Evolutionary conservation across 1,284 basidiomycete species (phyloP).

Genomic region (Lignosus rhinocerotis): DNA sequence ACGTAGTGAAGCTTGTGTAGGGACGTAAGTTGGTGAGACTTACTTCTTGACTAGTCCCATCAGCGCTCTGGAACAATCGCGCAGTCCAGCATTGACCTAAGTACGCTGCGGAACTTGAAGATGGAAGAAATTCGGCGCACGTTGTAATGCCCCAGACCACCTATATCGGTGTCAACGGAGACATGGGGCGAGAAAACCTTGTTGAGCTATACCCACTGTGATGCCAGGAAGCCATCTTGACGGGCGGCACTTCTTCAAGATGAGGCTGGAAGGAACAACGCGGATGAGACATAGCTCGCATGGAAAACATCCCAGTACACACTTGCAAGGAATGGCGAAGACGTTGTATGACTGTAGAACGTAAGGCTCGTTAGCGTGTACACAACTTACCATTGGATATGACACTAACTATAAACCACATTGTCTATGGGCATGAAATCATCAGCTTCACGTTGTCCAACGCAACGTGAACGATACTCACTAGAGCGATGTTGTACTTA

Average conservation of each 20-base stretch:
- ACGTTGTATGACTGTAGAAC: conserved; percentile 54
- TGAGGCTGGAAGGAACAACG: conserved; percentile 24
- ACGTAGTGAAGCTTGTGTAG: no score
- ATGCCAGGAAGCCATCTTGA: conserved; percentile 37
- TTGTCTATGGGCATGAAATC: conserved; percentile 45
- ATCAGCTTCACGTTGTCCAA: neutral
- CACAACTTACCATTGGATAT: neutral
- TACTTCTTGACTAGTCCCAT: conserved; percentile 63
- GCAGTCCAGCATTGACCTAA: neutral
- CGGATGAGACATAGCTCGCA: neutral
- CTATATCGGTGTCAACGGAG: conserved; percentile 5
- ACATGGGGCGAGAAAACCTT: neutral
- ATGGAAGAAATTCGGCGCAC: conserved; percentile 6
- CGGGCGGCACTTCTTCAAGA: conserved; percentile 36
- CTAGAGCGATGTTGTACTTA: conserved; percentile 65
- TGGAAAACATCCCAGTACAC: conserved; percentile 10
- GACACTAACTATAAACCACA: conserved; percentile 66
- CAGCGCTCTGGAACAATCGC: conserved; percentile 41
- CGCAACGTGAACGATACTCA: conserved; percentile 31
- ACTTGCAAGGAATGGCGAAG: conserved; percentile 65
- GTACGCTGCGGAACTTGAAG: neutral
- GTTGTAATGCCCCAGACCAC: conserved; percentile 31
- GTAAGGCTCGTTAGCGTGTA: neutral
- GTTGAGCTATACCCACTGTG: conserved; percentile 19
- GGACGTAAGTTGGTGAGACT: neutral